phyloP scores from a whole-genome alignment of 306 rosid genomes.

The Casuarina cunninghamiana region DNA sequence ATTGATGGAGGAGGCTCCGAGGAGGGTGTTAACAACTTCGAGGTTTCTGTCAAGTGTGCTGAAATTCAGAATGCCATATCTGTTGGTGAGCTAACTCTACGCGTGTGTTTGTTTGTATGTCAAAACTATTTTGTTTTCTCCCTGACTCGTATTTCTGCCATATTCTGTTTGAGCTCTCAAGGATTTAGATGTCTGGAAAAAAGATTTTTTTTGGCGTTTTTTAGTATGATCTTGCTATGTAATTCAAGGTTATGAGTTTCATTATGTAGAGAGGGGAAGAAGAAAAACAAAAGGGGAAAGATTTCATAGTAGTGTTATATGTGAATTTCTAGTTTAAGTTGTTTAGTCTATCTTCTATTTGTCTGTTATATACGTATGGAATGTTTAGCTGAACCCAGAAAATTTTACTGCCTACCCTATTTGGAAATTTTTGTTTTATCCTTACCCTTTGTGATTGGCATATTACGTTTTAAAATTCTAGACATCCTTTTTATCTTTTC shows the following conservation, averaged over 20 bases:
- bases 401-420: background rate
- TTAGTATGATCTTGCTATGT: background rate
- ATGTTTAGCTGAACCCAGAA: background rate
- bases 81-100: conserved; percentile 44
- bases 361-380: background rate
- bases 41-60: conserved; percentile 55
- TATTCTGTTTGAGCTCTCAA: background rate
- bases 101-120: no score
- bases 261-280: background rate
- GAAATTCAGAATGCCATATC: conserved; percentile 69
- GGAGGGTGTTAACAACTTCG: conserved; percentile 44
- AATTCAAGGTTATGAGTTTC: background rate
- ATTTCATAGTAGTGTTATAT: no score
- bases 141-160: background rate
- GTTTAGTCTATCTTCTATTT: background rate
- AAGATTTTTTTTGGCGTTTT: background rate
- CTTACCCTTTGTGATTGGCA: background rate
- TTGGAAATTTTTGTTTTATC: background rate
- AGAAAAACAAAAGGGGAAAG: background rate
- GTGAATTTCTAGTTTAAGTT: background rate
- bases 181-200: background rate
- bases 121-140: no score
- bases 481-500: background rate
- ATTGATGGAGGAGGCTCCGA: conserved; percentile 44
- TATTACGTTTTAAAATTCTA: background rate